These are phyloP conservation scores for Stipa capillata DNA, from an alignment of 176 grass and related monocot genomes.

Conservation along the genomic window DNA sequence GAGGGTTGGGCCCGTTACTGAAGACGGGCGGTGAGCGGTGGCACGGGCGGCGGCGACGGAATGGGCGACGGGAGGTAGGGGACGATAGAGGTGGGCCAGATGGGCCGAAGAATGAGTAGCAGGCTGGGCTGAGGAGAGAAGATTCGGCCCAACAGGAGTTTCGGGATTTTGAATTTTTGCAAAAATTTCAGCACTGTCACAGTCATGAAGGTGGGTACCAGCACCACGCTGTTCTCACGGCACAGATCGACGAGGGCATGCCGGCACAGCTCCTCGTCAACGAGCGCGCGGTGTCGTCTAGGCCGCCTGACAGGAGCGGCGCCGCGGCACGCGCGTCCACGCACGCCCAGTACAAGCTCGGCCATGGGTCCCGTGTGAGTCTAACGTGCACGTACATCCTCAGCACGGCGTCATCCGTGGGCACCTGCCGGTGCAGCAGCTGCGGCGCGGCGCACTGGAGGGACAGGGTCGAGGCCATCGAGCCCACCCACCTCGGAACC, in stretches of 20 bases:
- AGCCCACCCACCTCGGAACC: neutral
- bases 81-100: too few relatives aligned
- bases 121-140: too few relatives aligned
- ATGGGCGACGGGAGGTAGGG: too few relatives aligned
- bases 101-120: too few relatives aligned
- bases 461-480: neutral
- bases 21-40: too few relatives aligned
- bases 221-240: neutral
- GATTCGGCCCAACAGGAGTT: too few relatives aligned
- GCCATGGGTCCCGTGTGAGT: too few relatives aligned
- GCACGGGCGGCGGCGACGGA: too few relatives aligned
- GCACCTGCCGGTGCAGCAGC: neutral
- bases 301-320: neutral
- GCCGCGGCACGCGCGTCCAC: neutral
- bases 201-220: neutral
- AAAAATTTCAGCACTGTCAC: too few relatives aligned
- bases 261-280: neutral
- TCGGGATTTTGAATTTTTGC: too few relatives aligned
- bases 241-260: neutral
- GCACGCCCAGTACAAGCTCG: neutral
- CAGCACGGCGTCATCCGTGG: neutral
- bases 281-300: neutral
- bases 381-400: neutral
- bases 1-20: too few relatives aligned
- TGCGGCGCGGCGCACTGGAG: neutral